Base-by-base conservation (phyloP, 148 eudicot species). In the Heliosperma pusillum region DNA sequence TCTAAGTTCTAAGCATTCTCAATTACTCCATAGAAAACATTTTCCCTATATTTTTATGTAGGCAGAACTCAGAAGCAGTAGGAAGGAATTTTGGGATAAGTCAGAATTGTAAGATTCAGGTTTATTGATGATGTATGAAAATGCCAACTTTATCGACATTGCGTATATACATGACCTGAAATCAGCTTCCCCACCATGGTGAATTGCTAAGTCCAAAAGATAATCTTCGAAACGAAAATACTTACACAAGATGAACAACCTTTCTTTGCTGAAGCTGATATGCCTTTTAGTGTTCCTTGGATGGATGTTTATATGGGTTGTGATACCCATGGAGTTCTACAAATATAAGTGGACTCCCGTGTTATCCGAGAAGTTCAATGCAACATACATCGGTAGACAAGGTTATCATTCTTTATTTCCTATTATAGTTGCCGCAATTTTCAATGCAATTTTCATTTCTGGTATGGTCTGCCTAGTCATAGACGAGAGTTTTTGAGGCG, bases 301-400 rank as follows among this genome's bases (percentile, higher is more conserved):
- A 40, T 90, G 87, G 83, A 84, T 88, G 74, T 69, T 90, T 6
- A 65, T 88, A 19, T 90, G 95, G 95, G 70, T 85, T 77, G 67
- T 87, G 78, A 57, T 85, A 63, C 90, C 95, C 30, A 85, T 87
- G 74, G 80, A 85, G 42, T 52, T 71, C 10, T 90, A 80, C 84
- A 88, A 82, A 77, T 13, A 72, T 24, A 25, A 62, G 12, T 90
- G 95, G 95, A 66, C 81, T 62, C 91, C 86, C 11, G 69, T 29
- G 45, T 67, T 90, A 21, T 26, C 77, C 0, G 12, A 74, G 29
- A 76, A 20, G 4, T 87, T 87, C 82, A 82, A 89, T 74, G 78
- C 90, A 9, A 74, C 90, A 7, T 89, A 83, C 73, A 70, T 70
- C 74, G 78, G 86, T 19, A 87, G 77, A 75, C 92, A 87, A 87